Base-by-base conservation (phyloP, 2,329 filamentous ascomycete genomes). In the Xylariomycetidae sp. region DNA sequence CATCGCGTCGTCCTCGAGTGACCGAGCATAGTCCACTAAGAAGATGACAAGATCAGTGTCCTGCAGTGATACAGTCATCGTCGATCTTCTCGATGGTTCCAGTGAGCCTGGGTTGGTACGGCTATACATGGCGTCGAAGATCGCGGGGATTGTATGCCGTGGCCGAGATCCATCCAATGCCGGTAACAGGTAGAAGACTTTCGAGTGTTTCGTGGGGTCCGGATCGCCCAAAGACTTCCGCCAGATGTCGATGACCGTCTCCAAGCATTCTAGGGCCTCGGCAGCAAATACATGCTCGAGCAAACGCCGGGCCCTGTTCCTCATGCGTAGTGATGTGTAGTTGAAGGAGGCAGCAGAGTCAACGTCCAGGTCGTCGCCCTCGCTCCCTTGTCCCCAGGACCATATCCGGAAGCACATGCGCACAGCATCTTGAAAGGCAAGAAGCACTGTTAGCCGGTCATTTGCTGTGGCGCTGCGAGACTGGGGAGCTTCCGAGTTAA, bases 401-500 rank as follows among this genome's bases (percentile, higher is more conserved):
- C 93, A 98, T 32, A 98, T 95, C 10, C 72, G 78, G 55, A 94
- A 93, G 58, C 89, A 95, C 31, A 94, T 85, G 16, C 87, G 79
- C 38, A 96, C 86, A 1, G 89, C 87, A 56, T 98, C 93, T 58
- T 96, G 90, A 55, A 98, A 95, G 9, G 89, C 93, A n/a, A 98
- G 70, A 26, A 95, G 71, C 14, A 98, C 90, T 0, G 92, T 96
- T 15, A 98, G 70, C 28, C 90, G 78, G 49, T 92, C 90, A 52
- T 96, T 98, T 7, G 89, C 88, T n/a, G 85, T 88, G 6, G 82
- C 78, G 38, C 81, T 87, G 30, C 88, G 79, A n/a, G 78, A 73
- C 40, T 89, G 84, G 2, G 74, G 79, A 1, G 76, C 69, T 38
- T 95, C 88, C 1, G 83, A 76, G 23, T 86, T 74, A 54, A 95